Base-by-base conservation (phyloP, 495 filamentous ascomycete genomes). In the Annulohypoxylon nitens region DNA sequence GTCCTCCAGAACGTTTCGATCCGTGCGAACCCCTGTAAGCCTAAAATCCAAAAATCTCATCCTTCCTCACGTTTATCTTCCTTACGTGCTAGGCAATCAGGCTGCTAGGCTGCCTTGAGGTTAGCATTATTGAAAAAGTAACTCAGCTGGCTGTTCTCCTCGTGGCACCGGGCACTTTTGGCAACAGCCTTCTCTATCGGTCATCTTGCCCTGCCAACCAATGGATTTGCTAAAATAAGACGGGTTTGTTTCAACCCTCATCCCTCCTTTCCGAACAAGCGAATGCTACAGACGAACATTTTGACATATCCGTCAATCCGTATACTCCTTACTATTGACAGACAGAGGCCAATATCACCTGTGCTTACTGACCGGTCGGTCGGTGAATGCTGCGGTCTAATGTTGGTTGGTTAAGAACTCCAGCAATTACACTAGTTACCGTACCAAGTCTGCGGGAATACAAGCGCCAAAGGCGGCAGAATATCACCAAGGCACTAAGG, bases 1-100 rank as follows among this genome's bases (percentile, higher is more conserved):
- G 41, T 65, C 55, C 62, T 65, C 51, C 61, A 73, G 47, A 64
- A 67, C 70, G 53, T 74, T 76, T 78, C 62, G 61, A 69, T 72
- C 64, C 54, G 64, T 62, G 53, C 60, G 63, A 58, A 64, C 58
- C 73, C 73, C 64, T 75, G 73, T 66, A 57, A 61, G 20, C 37
- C 67, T 23, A 43, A 45, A 61, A 58, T 63, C 55, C 45, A 33
- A 43, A 45, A 61, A 58, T 63, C 55, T 36, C 37, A 51, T 61
- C 34, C 34, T 57, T 57, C 36, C 69, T 25, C 37, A 50, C 61
- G 47, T 64, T 45, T 39, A 48, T 30, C 64, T 67, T 47, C 43
- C 16, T 47, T 47, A 12, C 37, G 37, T 39, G 37, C 30, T 6
- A 30, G 25, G 37, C 55, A 16, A 26, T n/a, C 39, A 36, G 10